phyloP scores from a whole-genome alignment of 345 rosid genomes.

The Murraya koenigii region DNA sequence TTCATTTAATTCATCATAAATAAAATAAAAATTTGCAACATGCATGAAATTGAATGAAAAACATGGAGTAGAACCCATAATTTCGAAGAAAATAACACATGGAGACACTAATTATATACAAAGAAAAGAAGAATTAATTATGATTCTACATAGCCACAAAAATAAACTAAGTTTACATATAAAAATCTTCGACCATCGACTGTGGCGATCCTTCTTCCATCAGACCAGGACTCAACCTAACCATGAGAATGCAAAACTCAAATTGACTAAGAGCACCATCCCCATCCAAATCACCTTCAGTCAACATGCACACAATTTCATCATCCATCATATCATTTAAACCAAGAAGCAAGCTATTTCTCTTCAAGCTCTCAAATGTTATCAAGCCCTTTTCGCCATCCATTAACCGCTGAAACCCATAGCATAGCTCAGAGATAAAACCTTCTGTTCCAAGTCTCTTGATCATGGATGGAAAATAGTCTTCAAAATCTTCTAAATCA shows the following conservation, averaged over 20 bases:
- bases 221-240: constrained; percentile 56
- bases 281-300: constrained; percentile 65
- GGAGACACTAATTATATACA: too few relatives aligned
- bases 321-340: constrained; percentile 55
- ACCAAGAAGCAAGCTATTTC: constrained; percentile 49
- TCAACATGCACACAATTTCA: constrained; percentile 56
- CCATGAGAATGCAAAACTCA: constrained; percentile 70
- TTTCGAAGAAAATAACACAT: too few relatives aligned
- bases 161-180: neutral
- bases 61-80: too few relatives aligned
- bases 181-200: constrained; percentile 27
- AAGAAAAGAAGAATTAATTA: too few relatives aligned
- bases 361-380: constrained; percentile 68
- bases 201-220: constrained; percentile 36
- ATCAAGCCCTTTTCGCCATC: constrained; percentile 60
- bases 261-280: constrained; percentile 63
- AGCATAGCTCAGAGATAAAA: constrained; percentile 52
- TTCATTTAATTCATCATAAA: too few relatives aligned
- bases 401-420: constrained; percentile 56
- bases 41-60: too few relatives aligned
- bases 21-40: too few relatives aligned
- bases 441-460: constrained; percentile 49
- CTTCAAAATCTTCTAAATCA: constrained; percentile 42
- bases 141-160: too few relatives aligned
- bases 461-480: constrained; percentile 60